phyloP scores from a whole-genome alignment of 495 filamentous ascomycete genomes.

The Penicillium cataractarum region DNA sequence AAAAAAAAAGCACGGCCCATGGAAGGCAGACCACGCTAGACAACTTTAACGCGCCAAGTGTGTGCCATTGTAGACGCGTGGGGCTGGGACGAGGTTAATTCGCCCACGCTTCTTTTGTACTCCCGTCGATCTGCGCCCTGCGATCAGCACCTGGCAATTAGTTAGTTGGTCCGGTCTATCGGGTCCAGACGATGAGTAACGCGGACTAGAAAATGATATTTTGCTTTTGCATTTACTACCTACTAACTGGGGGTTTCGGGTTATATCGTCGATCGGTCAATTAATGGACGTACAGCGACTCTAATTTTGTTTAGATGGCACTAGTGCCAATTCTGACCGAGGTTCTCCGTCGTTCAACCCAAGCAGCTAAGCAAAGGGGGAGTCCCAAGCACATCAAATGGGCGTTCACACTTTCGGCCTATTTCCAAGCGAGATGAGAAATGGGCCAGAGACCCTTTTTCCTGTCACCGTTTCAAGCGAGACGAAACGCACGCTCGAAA shows the following conservation, averaged over 20 bases:
- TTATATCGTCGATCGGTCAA: not conserved
- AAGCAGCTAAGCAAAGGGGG: not conserved
- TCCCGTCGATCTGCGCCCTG: slow-evolving; percentile 10
- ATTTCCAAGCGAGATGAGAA: slow-evolving; percentile 4
- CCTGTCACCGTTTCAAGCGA: slow-evolving; percentile 1
- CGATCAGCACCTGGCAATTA: slow-evolving; percentile 2
- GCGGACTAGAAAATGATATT: too few species aligned
- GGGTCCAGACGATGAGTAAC: not conserved
- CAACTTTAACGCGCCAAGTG: slow-evolving; percentile 27
- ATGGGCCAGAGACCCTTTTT: not conserved
- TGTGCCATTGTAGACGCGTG: slow-evolving; percentile 29
- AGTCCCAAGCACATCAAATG: not conserved
- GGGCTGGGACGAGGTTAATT: slow-evolving; percentile 2
- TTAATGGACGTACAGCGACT: not conserved
- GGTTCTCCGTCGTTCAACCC: not conserved
- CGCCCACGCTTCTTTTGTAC: slow-evolving; percentile 7
- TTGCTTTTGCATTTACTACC: too few species aligned
- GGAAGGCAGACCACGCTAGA: slow-evolving; percentile 18
- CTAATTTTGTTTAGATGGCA: not conserved
- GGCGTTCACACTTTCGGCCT: not conserved
- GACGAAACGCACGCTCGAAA: slow-evolving; percentile 1
- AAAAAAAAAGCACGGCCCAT: slow-evolving; percentile 24
- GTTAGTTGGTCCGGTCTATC: not conserved
- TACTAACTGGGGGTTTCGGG: not conserved
- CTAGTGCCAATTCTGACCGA: not conserved